Evolutionary conservation across 495 filamentous ascomycete species (phyloP).

Genomic region (Neurospora sp.): DNA sequence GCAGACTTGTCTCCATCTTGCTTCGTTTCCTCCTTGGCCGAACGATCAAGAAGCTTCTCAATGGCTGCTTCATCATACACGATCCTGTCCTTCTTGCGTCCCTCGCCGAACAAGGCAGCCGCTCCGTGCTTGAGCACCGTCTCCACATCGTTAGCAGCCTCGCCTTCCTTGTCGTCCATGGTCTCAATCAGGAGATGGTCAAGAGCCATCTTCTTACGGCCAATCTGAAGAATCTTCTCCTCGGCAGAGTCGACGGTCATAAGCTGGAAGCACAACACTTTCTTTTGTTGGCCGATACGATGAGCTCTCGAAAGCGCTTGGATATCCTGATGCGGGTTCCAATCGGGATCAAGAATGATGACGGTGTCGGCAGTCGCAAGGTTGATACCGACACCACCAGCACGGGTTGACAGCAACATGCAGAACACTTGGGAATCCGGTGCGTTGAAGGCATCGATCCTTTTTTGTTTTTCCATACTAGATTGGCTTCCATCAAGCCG

Average conservation of each 20-base stretch:
- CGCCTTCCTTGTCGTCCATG: conserved; percentile 65
- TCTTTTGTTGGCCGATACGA: conserved; percentile 90
- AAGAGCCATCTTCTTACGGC: conserved; percentile 87
- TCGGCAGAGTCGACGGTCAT: conserved; percentile 83
- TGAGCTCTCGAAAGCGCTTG: conserved; percentile 92
- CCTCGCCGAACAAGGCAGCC: conserved; percentile 72
- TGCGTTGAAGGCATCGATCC: conserved; percentile 89
- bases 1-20: conserved; percentile 45
- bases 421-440: conserved; percentile 73
- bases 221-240: conserved; percentile 94
- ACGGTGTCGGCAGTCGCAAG: conserved; percentile 95
- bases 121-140: conserved; percentile 86
- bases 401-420: conserved; percentile 86
- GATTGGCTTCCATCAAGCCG: conserved; percentile 79
- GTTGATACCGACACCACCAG: conserved; percentile 95
- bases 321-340: conserved; percentile 97
- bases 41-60: conserved; percentile 81
- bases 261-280: conserved; percentile 88
- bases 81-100: conserved; percentile 53
- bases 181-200: conserved; percentile 90
- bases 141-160: conserved; percentile 66
- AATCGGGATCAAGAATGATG: conserved; percentile 96
- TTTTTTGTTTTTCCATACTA: conserved; percentile 78
- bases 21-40: conserved; percentile 63
- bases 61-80: conserved; percentile 71